Percentiles rank a stretch among this genome's conserved stretches.
These are phyloP conservation scores for Urochloa ruziziensis DNA, from an alignment of 176 grass and related monocot genomes.

Conservation along the genomic window DNA sequence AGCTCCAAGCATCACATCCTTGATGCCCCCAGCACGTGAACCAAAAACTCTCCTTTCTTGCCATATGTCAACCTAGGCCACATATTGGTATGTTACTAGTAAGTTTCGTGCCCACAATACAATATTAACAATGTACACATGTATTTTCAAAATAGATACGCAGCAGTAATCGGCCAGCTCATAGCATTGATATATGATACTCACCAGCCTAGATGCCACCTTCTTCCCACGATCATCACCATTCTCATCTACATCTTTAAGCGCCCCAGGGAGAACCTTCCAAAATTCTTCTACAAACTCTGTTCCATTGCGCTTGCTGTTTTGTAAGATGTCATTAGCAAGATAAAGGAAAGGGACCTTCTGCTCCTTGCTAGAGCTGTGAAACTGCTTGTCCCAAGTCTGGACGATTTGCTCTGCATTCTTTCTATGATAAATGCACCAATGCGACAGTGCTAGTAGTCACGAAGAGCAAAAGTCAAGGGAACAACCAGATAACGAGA, in stretches of 20 bases:
- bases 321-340: conserved; percentile 98
- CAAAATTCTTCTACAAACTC: conserved; percentile 99
- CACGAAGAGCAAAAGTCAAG: conserved; percentile 49
- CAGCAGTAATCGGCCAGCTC: neutral
- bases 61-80: conserved; percentile 88
- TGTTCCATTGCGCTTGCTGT: conserved; percentile 89
- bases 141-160: conserved; percentile 17
- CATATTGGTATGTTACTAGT: neutral
- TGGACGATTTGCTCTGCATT: conserved; percentile 83
- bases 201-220: conserved; percentile 76
- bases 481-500: conserved; percentile 28
- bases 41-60: conserved; percentile 99
- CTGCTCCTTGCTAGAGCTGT: conserved; percentile 69
- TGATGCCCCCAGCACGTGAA: conserved; percentile 71
- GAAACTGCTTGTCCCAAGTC: conserved; percentile 94
- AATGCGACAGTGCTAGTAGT: conserved; percentile 85
- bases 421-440: conserved; percentile 99
- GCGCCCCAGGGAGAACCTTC: conserved; percentile 89
- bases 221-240: conserved; percentile 80
- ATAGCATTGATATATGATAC: conserved; percentile 13
- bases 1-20: conserved; percentile 84
- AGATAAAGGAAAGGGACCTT: conserved; percentile 85
- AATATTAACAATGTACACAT: neutral
- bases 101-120: neutral
- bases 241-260: conserved; percentile 73